These are phyloP conservation scores for Amyloporia xantha DNA, from an alignment of 768 basidiomycete species.

Conservation along the genomic window DNA sequence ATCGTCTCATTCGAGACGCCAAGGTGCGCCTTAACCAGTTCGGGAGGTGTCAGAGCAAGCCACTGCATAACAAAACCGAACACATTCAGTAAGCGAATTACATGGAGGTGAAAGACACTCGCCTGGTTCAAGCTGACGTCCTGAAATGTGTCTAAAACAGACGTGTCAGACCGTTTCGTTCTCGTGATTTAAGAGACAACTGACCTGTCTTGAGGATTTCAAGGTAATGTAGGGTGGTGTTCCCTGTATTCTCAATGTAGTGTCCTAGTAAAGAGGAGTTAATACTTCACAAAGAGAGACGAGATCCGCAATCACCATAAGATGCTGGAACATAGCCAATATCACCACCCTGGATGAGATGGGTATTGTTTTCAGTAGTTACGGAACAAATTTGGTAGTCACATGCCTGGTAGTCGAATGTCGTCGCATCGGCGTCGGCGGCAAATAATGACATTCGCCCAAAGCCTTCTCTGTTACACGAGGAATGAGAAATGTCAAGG, in stretches of 20 bases:
- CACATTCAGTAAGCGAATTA: neutral
- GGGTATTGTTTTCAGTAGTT: neutral
- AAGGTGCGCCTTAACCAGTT: slow-evolving; percentile 57
- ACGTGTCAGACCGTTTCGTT: slow-evolving; percentile 10
- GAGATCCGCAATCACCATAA: slow-evolving; percentile 6
- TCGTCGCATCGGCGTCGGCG: slow-evolving; percentile 31
- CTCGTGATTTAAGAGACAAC: neutral
- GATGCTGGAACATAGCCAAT: slow-evolving; percentile 20
- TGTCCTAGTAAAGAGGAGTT: slow-evolving; percentile 30
- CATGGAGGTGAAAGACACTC: neutral
- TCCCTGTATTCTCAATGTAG: slow-evolving; percentile 63
- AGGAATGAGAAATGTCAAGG: neutral
- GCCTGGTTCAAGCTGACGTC: slow-evolving; percentile 44
- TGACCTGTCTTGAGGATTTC: slow-evolving; percentile 43
- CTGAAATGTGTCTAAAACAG: slow-evolving; percentile 34
- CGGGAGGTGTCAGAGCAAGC: slow-evolving; percentile 54
- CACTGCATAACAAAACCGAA: slow-evolving; percentile 30
- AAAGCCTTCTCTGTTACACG: slow-evolving; percentile 27
- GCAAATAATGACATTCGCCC: slow-evolving; percentile 40
- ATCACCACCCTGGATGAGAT: slow-evolving; percentile 13
- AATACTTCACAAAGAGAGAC: too few relatives aligned
- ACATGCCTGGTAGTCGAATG: slow-evolving; percentile 39
- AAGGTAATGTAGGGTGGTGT: slow-evolving; percentile 48
- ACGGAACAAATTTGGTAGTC: neutral
- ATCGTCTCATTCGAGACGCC: slow-evolving; percentile 46